Base-by-base conservation (phyloP, 768 basidiomycete species). In the Pleurotus tuber-regium region DNA sequence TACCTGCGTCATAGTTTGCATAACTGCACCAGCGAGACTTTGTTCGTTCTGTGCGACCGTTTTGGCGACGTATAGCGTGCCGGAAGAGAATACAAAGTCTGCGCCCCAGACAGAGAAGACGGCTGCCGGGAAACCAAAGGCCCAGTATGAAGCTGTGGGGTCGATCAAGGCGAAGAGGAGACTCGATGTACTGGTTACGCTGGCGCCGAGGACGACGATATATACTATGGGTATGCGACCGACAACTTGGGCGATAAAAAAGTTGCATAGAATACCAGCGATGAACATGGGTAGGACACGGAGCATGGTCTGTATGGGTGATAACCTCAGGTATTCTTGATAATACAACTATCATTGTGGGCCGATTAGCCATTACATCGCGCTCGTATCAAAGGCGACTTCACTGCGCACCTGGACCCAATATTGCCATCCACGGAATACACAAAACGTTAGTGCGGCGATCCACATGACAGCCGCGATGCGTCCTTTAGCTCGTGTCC, bases 391-490 rank as follows among this genome's bases (percentile, higher is more conserved):
- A 16, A 38, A 14, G 25, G 33, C 10, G 36, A 26, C 12, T 5
- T 12, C 16, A 21, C 5, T 42, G n/a, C 21, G 8, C 23, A 63
- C 64, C 55, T 61, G 60, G 14, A 61, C 53, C 65, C 66, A 67
- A 42, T 80, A 79, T 2, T 62, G 61, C 78, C 79, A 87, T 11
- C 68, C 61, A 6, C 75, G 57, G 68, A 87, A 87, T 2, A 74
- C 67, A 38, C 76, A 73, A 80, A 82, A 87, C 46, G 80, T 78
- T 16, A 84, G 62, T 63, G 87, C 86, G 1, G 79, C 83, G n/a
- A 88, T 77, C 1, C 55, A 59, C 58, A 86, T 78, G 60, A 87
- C 77, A 1, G 76, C 85, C 1, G 82, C 74, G 58, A 87, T 78
- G 21, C 76, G 72, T 4, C 87, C 86, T 4, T 74, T 70, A 5